Evolutionary conservation across 75 land plant genomes (phyloP).

Genomic region (Azolla pinnata): DNA sequence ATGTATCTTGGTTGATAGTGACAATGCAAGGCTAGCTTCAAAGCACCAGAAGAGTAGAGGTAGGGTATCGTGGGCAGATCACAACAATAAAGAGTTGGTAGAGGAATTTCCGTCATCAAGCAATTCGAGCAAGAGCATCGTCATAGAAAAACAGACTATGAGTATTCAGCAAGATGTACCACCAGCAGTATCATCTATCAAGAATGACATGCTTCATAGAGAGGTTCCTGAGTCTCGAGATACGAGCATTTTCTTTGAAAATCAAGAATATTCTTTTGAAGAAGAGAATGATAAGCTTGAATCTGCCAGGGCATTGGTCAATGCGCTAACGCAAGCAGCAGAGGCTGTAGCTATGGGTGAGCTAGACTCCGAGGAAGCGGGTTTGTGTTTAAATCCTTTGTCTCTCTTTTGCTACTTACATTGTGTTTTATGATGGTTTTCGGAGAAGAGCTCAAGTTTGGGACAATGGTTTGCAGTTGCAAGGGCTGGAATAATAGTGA

Average conservation of each 20-base stretch:
- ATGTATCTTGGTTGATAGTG: too few species aligned
- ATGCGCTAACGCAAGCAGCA: constrained; percentile 54
- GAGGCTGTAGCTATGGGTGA: constrained; percentile 58
- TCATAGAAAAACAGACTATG: too few species aligned
- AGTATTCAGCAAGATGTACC: background rate
- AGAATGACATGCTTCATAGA: background rate
- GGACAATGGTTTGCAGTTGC: constrained; percentile 33
- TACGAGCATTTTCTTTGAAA: too few species aligned
- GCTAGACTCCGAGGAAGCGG: constrained; percentile 50
- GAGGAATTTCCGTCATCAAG: background rate
- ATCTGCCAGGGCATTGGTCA: constrained; percentile 63
- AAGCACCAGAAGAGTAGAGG: background rate
- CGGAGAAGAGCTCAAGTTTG: background rate
- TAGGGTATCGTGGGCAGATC: constrained; percentile 12
- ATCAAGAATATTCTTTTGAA: background rate
- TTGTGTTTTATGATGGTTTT: background rate
- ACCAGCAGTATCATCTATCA: background rate
- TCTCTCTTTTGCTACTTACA: background rate
- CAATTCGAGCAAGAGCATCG: background rate
- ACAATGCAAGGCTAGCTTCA: background rate
- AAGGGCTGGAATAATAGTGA: constrained; percentile 51
- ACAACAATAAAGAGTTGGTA: background rate
- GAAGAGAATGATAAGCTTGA: constrained; percentile 22
- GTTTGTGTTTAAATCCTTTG: constrained; percentile 8
- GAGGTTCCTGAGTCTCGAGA: background rate